Evolutionary conservation across 441 rosid species (phyloP), one percentile per base, ranked within the genome.

Genomic region (Populus hybrid): DNA sequence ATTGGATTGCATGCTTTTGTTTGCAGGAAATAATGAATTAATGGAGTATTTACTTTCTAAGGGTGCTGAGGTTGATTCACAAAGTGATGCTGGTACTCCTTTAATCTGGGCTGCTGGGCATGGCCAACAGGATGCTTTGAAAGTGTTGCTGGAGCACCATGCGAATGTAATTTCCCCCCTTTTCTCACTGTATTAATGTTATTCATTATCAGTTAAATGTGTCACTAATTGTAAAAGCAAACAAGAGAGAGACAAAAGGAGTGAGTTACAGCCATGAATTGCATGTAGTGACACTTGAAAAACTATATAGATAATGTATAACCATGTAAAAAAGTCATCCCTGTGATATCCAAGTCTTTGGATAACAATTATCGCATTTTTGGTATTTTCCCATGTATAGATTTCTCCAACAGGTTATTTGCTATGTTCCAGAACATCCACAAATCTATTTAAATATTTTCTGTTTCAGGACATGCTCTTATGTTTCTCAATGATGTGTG

Each of bases 101-200:
- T 82, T 95, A 74, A 82, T 95, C 66, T 95, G 98, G 98, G 98
- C 98, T 80, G 98, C 98, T 80, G 98, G 97, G 35, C 98, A 95
- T 78, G 92, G 83, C 63, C 94, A 95, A 68, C 88, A 76, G 21
- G 95, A 93, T 28, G 91, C 93, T 45, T 85, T 92, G 80, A 83
- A 89, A 86, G 87, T 93, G 81, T 86, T 95, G 75, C 85, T 93
- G 76, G 90, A 93, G 76, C 89, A 93, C 82, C 86, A 86, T 68
- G 97, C 98, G 59, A 79, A 92, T 82, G 98, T 93, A 87, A 82
- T 73, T 56, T 50, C 26, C 16, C 50, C 40, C 26, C 59, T 73
- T 23, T 20, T 69, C 42, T 12, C 16, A 21, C 23, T 3, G 9
- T 35, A 24, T 69, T 31, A 67, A 16, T 1, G 42, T 69, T 69